Conservation (phyloP, 495 filamentous ascomycete species). For the Aspergillus sclerotioniger region DNA sequence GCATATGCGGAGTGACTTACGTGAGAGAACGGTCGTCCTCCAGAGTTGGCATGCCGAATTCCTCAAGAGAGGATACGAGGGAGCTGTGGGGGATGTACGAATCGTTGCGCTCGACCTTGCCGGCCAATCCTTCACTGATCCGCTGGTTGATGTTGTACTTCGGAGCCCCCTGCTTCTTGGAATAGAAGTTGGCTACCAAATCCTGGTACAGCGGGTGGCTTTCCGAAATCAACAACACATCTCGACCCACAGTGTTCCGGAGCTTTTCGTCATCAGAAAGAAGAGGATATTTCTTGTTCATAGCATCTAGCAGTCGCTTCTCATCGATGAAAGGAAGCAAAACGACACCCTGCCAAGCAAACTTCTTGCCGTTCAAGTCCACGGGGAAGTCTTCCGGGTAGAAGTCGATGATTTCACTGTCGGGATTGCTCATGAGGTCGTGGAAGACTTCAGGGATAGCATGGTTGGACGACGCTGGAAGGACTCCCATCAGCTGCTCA, state of each 20-base stretch:
- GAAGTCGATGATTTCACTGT: conserved; percentile 94
- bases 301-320: conserved; percentile 76
- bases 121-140: conserved; percentile 73
- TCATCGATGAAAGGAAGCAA: conserved; percentile 96
- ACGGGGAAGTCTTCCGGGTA: conserved; percentile 92
- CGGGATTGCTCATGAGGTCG: conserved; percentile 76
- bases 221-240: conserved; percentile 81
- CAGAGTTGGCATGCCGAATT: conserved; percentile 67
- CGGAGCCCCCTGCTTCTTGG: conserved; percentile 70
- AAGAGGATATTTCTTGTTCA: conserved; percentile 76
- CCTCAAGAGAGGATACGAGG: conserved; percentile 62
- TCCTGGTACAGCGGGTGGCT: conserved; percentile 78
- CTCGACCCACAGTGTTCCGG: conserved; percentile 78
- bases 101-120: conserved; percentile 78
- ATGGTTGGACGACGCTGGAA: conserved; percentile 88
- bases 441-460: conserved; percentile 87
- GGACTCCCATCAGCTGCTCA: conserved; percentile 97
- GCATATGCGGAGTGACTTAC: conserved; percentile 44
- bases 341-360: conserved; percentile 95
- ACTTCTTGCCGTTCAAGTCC: conserved; percentile 97
- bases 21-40: conserved; percentile 81
- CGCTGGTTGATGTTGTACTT: conserved; percentile 69
- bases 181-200: conserved; percentile 79
- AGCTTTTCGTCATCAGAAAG: conserved; percentile 73
- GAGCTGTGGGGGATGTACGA: conserved; percentile 71